These are phyloP conservation scores for Aspergillus sp. DNA, from an alignment of 2,329 filamentous ascomycete genomes.

Conservation along the genomic window DNA sequence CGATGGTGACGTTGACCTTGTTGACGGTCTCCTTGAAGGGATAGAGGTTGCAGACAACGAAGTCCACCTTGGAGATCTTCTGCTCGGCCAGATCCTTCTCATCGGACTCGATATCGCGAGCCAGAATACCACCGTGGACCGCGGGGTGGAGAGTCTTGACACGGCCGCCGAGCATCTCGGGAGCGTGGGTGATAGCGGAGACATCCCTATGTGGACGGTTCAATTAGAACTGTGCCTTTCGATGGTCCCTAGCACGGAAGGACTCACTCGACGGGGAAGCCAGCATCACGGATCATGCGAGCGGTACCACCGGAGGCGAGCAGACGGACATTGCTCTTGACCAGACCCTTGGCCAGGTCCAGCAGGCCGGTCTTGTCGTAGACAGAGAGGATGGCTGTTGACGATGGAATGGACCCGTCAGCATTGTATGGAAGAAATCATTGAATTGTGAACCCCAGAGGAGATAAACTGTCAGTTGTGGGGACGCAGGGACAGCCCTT, in stretches of 20 bases:
- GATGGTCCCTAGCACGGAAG: not conserved
- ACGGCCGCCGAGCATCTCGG: constrained; percentile 90
- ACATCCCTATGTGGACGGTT: constrained; percentile 66
- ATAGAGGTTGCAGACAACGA: constrained; percentile 97
- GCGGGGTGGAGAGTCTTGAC: constrained; percentile 97
- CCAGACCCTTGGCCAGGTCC: constrained; percentile 86
- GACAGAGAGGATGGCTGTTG: constrained; percentile 84
- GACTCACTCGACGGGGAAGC: constrained; percentile 87
- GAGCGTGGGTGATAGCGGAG: constrained; percentile 92
- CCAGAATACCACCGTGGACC: constrained; percentile 81
- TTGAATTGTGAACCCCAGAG: constrained; percentile 5
- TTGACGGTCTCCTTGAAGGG: constrained; percentile 98
- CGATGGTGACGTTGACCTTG: constrained; percentile 94
- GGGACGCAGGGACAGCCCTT: constrained; percentile 5
- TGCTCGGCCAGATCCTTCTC: constrained; percentile 95
- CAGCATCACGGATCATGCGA: constrained; percentile 93
- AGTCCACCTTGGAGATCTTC: constrained; percentile 94
- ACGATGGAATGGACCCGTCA: constrained; percentile 7
- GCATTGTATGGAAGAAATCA: constrained; percentile 9
- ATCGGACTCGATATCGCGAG: constrained; percentile 89
- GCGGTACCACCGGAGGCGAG: constrained; percentile 93
- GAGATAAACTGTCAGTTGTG: constrained; percentile 8
- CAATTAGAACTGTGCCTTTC: not conserved
- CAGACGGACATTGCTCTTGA: constrained; percentile 85
- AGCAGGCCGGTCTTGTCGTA: constrained; percentile 97